Evolutionary conservation across 2,329 filamentous ascomycete species (phyloP).

Genomic region (Fusarium sarcochroum): DNA sequence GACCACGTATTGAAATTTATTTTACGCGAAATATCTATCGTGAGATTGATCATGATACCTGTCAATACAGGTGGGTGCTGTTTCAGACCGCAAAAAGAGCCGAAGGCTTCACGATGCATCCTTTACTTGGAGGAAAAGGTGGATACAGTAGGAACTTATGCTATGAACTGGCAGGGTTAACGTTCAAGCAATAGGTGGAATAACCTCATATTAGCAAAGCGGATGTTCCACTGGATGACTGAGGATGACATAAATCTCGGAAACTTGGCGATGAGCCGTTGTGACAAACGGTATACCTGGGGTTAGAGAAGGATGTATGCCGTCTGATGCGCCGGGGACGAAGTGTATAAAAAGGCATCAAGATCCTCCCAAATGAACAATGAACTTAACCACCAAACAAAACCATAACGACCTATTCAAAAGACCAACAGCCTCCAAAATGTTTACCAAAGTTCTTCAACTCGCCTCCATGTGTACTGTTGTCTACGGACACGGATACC

Average conservation of each 20-base stretch:
- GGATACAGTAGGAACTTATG: fast-evolving
- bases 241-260: fast-evolving
- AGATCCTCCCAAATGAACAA: fast-evolving
- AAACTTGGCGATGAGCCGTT: fast-evolving
- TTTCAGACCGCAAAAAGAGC: not conserved
- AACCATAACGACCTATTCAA: fast-evolving
- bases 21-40: not conserved
- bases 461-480: slow-evolving; percentile 5
- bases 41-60: not conserved
- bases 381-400: fast-evolving
- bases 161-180: not conserved
- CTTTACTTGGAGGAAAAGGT: fast-evolving
- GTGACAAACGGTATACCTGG: not conserved
- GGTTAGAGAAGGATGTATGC: not conserved
- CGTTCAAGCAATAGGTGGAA: not conserved
- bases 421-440: not conserved
- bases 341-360: not conserved
- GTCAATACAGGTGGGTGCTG: not conserved
- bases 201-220: not conserved
- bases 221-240: not conserved
- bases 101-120: fast-evolving
- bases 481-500: slow-evolving; percentile 31
- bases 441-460: slow-evolving; percentile 8
- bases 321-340: no score
- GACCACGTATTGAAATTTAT: not conserved